These are phyloP conservation scores for Lithospermum erythrorhizon DNA, from an alignment of 257 asterid species.

Conservation along the genomic window DNA sequence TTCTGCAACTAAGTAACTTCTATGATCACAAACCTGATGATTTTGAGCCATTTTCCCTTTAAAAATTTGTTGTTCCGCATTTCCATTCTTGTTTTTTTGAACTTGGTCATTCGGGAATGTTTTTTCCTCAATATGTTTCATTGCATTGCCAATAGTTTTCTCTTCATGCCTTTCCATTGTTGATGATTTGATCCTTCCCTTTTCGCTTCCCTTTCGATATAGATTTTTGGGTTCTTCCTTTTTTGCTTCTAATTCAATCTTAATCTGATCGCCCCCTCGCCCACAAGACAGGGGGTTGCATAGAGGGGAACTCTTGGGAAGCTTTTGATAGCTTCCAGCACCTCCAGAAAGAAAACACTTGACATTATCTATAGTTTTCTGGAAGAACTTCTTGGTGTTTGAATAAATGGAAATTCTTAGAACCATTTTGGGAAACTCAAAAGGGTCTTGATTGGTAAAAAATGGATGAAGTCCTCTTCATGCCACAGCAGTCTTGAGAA, in stretches of 20 bases:
- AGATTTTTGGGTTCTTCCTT: not conserved
- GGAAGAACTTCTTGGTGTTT: conserved; percentile 28
- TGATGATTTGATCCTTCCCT: conserved; percentile 2
- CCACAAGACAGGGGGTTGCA: conserved; percentile 8
- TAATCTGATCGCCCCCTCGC: conserved; percentile 1
- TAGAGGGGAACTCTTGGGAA: conserved; percentile 27
- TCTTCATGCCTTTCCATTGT: conserved; percentile 4
- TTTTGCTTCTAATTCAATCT: conserved; percentile 6
- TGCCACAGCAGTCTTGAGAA: not conserved
- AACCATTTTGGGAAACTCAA: conserved; percentile 17
- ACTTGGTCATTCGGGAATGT: not conserved
- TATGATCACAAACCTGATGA: conserved; percentile 6
- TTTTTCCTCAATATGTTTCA: not conserved
- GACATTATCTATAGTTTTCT: conserved; percentile 18
- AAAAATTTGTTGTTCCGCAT: no score
- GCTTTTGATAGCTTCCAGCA: conserved; percentile 16
- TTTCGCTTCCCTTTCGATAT: not conserved
- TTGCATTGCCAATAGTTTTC: not conserved
- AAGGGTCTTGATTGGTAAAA: not conserved
- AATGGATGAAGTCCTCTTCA: not conserved
- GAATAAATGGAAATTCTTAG: conserved; percentile 15
- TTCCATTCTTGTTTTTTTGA: not conserved
- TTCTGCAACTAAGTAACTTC: conserved; percentile 18
- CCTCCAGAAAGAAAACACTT: conserved; percentile 27
- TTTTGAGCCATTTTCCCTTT: conserved; percentile 18